These are phyloP conservation scores for Ophiostoma piceae DNA, from an alignment of 2,329 filamentous ascomycete genomes.

Conservation along the genomic window DNA sequence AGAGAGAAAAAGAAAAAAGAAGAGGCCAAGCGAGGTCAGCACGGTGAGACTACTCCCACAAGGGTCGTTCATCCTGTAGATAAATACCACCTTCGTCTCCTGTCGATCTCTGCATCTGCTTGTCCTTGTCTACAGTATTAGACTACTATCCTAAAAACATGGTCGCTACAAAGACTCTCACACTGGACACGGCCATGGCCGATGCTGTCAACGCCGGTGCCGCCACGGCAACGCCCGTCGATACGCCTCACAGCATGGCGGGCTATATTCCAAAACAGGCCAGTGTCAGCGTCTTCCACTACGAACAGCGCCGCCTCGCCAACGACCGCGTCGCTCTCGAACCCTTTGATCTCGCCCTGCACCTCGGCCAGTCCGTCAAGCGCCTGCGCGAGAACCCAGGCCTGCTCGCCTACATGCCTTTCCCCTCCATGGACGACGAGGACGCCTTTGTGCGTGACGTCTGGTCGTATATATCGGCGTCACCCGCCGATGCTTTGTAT, in stretches of 20 bases:
- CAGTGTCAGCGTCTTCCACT: constrained; percentile 13
- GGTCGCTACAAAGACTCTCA: constrained; percentile 1
- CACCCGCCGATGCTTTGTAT: constrained; percentile 12
- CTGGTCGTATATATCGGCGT: constrained; percentile 13
- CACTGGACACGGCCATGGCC: background rate
- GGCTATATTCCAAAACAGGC: background rate
- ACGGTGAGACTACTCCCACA: too few species aligned
- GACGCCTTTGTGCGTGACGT: constrained; percentile 15
- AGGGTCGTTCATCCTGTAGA: background rate
- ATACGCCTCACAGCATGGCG: background rate
- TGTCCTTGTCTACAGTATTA: too few species aligned
- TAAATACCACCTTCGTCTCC: background rate
- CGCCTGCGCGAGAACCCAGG: constrained; percentile 13
- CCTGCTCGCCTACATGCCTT: constrained; percentile 18
- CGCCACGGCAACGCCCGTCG: constrained; percentile 1
- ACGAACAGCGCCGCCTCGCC: constrained; percentile 18
- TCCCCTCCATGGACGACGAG: constrained; percentile 16
- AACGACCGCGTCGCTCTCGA: constrained; percentile 19
- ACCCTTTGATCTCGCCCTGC: constrained; percentile 18
- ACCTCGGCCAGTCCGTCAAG: constrained; percentile 14
- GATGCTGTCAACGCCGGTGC: background rate
- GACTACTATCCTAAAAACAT: background rate
- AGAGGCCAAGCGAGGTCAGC: background rate
- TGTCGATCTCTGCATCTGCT: background rate
- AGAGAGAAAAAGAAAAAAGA: too few species aligned